These are phyloP conservation scores for Elaphomyces granulatus DNA, from an alignment of 495 filamentous ascomycete species.

Conservation along the genomic window DNA sequence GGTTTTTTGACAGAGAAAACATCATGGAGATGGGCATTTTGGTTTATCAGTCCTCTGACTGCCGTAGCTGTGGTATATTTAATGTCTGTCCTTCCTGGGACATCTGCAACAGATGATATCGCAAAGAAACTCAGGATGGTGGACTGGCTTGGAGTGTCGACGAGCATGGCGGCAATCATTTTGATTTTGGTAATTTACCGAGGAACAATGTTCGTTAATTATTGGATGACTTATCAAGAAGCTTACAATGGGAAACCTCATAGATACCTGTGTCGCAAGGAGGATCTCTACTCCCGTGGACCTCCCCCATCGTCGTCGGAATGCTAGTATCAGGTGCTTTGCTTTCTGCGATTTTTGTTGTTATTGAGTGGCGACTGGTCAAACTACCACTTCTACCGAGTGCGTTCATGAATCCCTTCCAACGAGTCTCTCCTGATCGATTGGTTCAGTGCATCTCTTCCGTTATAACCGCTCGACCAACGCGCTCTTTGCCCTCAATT, in stretches of 20 bases:
- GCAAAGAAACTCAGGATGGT: conserved; percentile 32
- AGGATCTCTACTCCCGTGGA: conserved; percentile 36
- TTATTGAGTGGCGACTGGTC: conserved; percentile 36
- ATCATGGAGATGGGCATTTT: conserved; percentile 44
- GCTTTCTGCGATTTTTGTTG: conserved; percentile 29
- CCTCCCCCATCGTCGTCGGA: conserved; percentile 32
- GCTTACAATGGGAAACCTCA: neutral
- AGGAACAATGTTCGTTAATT: neutral
- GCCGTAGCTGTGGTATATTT: conserved; percentile 21
- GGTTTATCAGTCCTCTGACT: conserved; percentile 35
- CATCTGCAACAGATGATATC: conserved; percentile 35
- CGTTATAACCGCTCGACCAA: conserved; percentile 1
- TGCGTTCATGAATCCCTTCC: too few relatives aligned
- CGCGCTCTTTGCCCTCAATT: neutral
- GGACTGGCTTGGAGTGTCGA: conserved; percentile 29
- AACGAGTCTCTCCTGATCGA: too few relatives aligned
- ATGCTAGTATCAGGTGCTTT: conserved; percentile 33
- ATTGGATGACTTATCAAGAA: too few relatives aligned
- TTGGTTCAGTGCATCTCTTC: neutral
- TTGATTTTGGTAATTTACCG: conserved; percentile 30
- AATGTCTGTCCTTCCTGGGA: conserved; percentile 38
- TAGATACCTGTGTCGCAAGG: conserved; percentile 33
- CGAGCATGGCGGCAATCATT: conserved; percentile 28
- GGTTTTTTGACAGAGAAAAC: conserved; percentile 32
- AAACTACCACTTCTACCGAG: conserved; percentile 17